Conservation (phyloP, 192 early-diverging fungal species). For the Linderina pennispora region DNA sequence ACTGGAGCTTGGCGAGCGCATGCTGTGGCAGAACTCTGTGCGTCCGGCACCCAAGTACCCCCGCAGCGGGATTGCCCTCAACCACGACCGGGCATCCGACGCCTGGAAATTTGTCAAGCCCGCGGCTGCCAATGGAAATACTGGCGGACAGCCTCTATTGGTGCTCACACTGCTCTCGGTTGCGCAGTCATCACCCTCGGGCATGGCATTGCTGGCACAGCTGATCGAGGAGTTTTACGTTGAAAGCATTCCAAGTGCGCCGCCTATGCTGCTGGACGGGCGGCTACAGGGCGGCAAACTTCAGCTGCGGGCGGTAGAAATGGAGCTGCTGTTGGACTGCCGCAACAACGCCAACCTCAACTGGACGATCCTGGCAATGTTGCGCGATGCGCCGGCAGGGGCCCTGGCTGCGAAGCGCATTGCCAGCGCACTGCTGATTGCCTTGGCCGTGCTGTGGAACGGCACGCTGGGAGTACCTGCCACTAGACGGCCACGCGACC, state of each 20-base stretch:
- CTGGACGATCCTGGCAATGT: slow-evolving; percentile 6
- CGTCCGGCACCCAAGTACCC: slow-evolving; percentile 39
- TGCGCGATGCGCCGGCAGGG: slow-evolving; percentile 1
- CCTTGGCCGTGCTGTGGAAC: slow-evolving; percentile 32
- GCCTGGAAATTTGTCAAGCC: slow-evolving; percentile 28
- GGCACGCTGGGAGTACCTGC: slow-evolving; percentile 32
- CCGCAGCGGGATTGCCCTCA: slow-evolving; percentile 22
- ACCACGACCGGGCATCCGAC: slow-evolving; percentile 18
- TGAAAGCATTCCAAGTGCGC: slow-evolving; percentile 28
- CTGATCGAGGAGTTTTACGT: slow-evolving; percentile 33
- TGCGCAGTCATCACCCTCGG: slow-evolving; percentile 1
- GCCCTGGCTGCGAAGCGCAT: slow-evolving; percentile 6
- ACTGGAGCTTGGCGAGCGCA: slow-evolving; percentile 13
- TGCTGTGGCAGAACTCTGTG: slow-evolving; percentile 42
- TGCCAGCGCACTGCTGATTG: slow-evolving; percentile 28
- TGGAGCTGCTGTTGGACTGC: slow-evolving; percentile 38
- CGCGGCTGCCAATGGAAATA: neutral
- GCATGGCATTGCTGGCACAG: slow-evolving; percentile 9
- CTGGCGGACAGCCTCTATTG: slow-evolving; percentile 6
- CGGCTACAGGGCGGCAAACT: slow-evolving; percentile 11
- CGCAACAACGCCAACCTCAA: slow-evolving; percentile 26
- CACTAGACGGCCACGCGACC: slow-evolving; percentile 11
- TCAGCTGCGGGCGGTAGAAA: slow-evolving; percentile 20
- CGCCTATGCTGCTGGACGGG: slow-evolving; percentile 26
- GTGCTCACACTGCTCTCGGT: slow-evolving; percentile 14